These are phyloP conservation scores for Agaricus blazei DNA, from an alignment of 768 basidiomycete species.

Conservation along the genomic window DNA sequence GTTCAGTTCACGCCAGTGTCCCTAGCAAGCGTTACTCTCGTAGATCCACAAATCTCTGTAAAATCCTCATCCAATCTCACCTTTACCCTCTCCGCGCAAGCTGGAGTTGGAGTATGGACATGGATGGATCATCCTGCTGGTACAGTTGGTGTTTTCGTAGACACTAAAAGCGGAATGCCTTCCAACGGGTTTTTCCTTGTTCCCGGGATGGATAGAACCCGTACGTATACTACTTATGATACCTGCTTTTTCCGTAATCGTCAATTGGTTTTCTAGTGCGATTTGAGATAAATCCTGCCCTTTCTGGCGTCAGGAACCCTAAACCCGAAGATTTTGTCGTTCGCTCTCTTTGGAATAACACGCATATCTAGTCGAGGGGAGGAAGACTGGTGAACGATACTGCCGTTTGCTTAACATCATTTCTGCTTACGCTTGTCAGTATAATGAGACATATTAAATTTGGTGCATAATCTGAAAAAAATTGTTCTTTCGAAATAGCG, in stretches of 20 bases:
- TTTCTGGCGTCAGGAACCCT: slow-evolving; percentile 35
- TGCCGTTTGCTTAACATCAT: too few species aligned
- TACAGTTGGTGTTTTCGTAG: slow-evolving; percentile 49
- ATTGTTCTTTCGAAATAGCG: too few species aligned
- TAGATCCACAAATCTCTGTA: slow-evolving; percentile 45
- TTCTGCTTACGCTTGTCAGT: too few species aligned
- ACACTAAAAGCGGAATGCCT: slow-evolving; percentile 33
- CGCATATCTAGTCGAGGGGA: slow-evolving; percentile 23
- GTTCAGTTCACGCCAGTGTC: slow-evolving; percentile 46
- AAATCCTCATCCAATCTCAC: slow-evolving; percentile 27
- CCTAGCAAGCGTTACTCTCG: slow-evolving; percentile 38
- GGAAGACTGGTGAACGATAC: too few species aligned
- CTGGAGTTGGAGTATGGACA: slow-evolving; percentile 52
- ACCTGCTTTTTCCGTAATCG: slow-evolving; percentile 37
- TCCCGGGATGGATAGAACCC: slow-evolving; percentile 46
- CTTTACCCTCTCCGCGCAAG: slow-evolving; percentile 47
- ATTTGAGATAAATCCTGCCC: slow-evolving; percentile 8
- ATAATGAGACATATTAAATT: too few species aligned
- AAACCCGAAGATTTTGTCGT: slow-evolving; percentile 41
- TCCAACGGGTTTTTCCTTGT: slow-evolving; percentile 52
- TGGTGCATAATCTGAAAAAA: too few species aligned
- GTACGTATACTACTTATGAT: slow-evolving; percentile 24
- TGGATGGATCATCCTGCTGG: slow-evolving; percentile 57
- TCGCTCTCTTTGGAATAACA: slow-evolving; percentile 52
- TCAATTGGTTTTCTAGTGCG: background rate